Evolutionary conservation across 2,329 filamentous ascomycete genomes (phyloP).

Genomic region (Magnaporthiopsis incrustans): DNA sequence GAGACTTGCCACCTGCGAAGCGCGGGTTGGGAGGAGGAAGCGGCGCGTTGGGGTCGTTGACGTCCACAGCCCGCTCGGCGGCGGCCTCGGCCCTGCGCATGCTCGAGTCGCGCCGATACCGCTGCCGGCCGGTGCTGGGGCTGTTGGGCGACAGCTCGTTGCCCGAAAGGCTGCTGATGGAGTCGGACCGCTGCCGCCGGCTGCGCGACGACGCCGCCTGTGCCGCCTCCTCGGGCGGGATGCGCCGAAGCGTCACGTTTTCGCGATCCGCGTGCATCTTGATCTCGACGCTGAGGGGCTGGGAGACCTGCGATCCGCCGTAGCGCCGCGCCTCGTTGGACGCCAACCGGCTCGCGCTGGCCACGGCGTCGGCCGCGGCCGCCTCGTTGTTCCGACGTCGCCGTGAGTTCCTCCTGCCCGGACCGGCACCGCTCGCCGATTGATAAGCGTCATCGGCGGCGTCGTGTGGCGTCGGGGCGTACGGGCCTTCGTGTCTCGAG

Average conservation of each 20-base stretch:
- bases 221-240: constrained; percentile 53
- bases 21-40: constrained; percentile 49
- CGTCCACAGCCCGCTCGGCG: constrained; percentile 31
- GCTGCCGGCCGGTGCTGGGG: constrained; percentile 18
- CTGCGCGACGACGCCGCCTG: constrained; percentile 28
- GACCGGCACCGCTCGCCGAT: constrained; percentile 31
- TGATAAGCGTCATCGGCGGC: constrained; percentile 36
- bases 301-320: constrained; percentile 13
- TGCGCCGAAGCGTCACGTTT: constrained; percentile 52
- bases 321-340: constrained; percentile 35
- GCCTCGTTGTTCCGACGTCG: constrained; percentile 36
- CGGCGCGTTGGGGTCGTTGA: constrained; percentile 27
- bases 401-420: constrained; percentile 32
- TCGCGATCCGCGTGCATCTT: constrained; percentile 53
- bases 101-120: constrained; percentile 48
- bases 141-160: constrained; percentile 39
- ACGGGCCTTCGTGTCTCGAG: constrained; percentile 29
- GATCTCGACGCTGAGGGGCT: constrained; percentile 48
- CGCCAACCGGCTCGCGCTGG: constrained; percentile 38
- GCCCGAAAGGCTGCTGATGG: constrained; percentile 48
- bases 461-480: constrained; percentile 36
- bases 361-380: constrained; percentile 39
- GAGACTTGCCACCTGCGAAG: constrained; percentile 36
- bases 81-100: constrained; percentile 36
- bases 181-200: constrained; percentile 33